phyloP scores from a whole-genome alignment of 73 alveolate species.

The Diophrys sp. region DNA sequence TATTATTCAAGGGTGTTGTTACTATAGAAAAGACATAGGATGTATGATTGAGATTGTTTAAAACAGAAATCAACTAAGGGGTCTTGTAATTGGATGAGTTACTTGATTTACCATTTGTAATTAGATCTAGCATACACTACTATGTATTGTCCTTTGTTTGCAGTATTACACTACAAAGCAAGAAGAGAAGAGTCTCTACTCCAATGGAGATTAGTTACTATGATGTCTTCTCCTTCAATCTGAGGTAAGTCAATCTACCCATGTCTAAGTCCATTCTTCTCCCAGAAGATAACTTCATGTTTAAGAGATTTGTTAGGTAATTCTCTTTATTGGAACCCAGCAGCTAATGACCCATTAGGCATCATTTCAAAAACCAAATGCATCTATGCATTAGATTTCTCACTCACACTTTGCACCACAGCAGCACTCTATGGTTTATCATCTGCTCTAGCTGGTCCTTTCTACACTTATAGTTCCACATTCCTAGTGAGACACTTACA shows the following conservation, averaged over 20 bases:
- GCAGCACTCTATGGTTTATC: constrained; percentile 51
- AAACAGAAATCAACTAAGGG: constrained; percentile 28
- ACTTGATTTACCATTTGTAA: constrained; percentile 77
- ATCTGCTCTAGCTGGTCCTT: constrained; percentile 96
- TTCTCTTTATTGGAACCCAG: constrained; percentile 66
- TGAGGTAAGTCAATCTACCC: constrained; percentile 82
- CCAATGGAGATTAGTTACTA: constrained; percentile 18
- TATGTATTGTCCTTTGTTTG: constrained; percentile 9
- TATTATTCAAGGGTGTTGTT: constrained; percentile 26
- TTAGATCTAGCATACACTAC: constrained; percentile 62
- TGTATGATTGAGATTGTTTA: constrained; percentile 25
- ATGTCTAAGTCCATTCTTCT: constrained; percentile 95
- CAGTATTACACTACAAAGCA: constrained; percentile 22
- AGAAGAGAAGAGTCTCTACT: constrained; percentile 46
- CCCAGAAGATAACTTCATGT: constrained; percentile 90
- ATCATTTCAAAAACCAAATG: constrained; percentile 73
- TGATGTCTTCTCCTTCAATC: constrained; percentile 17
- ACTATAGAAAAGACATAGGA: constrained; percentile 15
- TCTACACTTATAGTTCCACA: constrained; percentile 69
- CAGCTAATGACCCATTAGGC: constrained; percentile 93
- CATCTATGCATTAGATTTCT: constrained; percentile 64
- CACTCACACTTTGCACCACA: constrained; percentile 73
- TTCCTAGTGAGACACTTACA: constrained; percentile 85
- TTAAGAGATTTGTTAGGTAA: constrained; percentile 20
- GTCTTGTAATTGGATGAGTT: neutral